Conservation (phyloP, 805 yeast genomes). For the Starmerella powellii region DNA sequence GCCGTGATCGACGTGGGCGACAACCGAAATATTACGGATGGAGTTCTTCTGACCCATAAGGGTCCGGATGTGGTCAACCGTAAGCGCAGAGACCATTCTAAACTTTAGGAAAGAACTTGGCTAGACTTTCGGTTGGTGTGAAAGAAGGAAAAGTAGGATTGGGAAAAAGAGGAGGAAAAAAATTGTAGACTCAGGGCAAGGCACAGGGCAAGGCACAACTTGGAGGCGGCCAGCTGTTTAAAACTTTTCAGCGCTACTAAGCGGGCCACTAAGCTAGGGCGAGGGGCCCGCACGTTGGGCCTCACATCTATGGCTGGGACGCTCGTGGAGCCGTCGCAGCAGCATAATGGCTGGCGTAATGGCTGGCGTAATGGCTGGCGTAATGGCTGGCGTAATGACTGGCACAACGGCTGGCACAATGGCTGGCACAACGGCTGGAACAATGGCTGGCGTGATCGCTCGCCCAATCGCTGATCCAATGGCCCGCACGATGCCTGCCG, state of each 20-base stretch:
- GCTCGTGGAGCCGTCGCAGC: too few species aligned
- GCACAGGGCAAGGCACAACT: background rate
- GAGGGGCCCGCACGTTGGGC: too few species aligned
- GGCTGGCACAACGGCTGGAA: too few species aligned
- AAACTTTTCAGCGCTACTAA: background rate
- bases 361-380: too few species aligned
- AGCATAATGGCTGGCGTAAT: too few species aligned
- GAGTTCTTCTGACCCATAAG: conserved; percentile 99
- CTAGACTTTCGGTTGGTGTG: conserved; percentile 6
- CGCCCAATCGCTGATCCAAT: too few species aligned
- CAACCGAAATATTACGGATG: conserved; percentile 99
- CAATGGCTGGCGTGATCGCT: too few species aligned
- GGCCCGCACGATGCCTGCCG: too few species aligned
- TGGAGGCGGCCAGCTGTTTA: background rate
- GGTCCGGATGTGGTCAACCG: conserved; percentile 76
- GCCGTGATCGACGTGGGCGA: conserved; percentile 99
- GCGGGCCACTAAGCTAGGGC: too few species aligned
- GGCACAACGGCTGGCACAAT: too few species aligned
- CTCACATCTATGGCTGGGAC: too few species aligned
- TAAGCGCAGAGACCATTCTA: conserved; percentile 28
- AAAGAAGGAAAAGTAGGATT: conserved; percentile 5
- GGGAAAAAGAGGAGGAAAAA: conserved; percentile 7
- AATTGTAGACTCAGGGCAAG: background rate
- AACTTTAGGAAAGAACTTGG: conserved; percentile 9
- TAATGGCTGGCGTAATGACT: too few species aligned